phyloP scores from a whole-genome alignment of 768 basidiomycete species.

The Leucosporidium scottii region DNA sequence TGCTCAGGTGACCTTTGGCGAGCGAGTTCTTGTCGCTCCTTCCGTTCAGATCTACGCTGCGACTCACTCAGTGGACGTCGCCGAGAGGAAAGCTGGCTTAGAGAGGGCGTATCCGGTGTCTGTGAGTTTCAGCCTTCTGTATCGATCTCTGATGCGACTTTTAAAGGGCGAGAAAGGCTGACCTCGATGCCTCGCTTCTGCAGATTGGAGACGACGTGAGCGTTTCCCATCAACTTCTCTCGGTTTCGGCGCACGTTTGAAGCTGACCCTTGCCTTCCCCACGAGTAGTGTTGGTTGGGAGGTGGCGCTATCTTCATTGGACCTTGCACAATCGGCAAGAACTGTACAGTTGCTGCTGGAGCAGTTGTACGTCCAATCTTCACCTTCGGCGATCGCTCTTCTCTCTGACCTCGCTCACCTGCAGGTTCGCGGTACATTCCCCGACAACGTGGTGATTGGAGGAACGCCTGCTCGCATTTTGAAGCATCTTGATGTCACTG shows the following conservation, averaged over 20 bases:
- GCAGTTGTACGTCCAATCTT: constrained; percentile 14
- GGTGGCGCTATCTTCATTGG: constrained; percentile 24
- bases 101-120: constrained; percentile 28
- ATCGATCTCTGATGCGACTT: too few relatives aligned
- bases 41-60: constrained; percentile 29
- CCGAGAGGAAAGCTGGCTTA: constrained; percentile 24
- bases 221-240: too few relatives aligned
- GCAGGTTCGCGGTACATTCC: constrained; percentile 26
- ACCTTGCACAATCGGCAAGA: constrained; percentile 23
- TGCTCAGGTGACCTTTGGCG: constrained; percentile 30
- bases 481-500: constrained; percentile 17
- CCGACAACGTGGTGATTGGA: constrained; percentile 32
- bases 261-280: not conserved
- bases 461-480: constrained; percentile 26
- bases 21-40: constrained; percentile 22
- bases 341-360: constrained; percentile 27
- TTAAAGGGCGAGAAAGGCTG: too few relatives aligned
- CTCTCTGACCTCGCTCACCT: not conserved
- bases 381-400: not conserved
- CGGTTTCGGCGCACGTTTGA: too few relatives aligned
- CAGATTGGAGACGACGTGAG: constrained; percentile 10
- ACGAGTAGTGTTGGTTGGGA: constrained; percentile 17
- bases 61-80: constrained; percentile 24
- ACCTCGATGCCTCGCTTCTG: too few relatives aligned
- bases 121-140: not conserved